Percentiles rank a stretch among this genome's conserved stretches.
phyloP scores from a whole-genome alignment of 2,329 filamentous ascomycete species.

The Fonsecaea erecta region DNA sequence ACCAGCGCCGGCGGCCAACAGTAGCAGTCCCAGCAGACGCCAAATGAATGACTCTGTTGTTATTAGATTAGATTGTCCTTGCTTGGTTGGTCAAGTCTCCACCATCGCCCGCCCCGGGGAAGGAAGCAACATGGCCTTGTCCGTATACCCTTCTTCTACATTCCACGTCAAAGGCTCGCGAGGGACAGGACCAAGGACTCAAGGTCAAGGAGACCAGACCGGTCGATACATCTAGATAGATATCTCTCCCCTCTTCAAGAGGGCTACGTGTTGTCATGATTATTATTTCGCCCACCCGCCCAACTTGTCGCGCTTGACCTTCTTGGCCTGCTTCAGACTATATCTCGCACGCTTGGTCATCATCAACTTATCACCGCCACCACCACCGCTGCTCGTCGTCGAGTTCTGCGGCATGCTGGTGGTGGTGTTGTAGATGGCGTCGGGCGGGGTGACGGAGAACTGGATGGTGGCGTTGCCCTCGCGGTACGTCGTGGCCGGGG shows the following conservation, averaged over 20 bases:
- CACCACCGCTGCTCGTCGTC: not conserved
- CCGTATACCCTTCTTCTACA: no score
- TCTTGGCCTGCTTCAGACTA: conserved; percentile 16
- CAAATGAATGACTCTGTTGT: no score
- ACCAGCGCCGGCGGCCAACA: no score
- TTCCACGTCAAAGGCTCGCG: no score
- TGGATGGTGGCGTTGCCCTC: conserved; percentile 38
- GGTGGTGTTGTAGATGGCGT: conserved; percentile 32
- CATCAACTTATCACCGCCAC: not conserved
- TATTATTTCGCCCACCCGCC: not conserved
- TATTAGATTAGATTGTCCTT: no score
- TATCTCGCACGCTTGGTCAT: conserved; percentile 11
- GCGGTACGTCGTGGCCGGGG: conserved; percentile 54
- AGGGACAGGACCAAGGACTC: no score
- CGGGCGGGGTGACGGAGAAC: conserved; percentile 28
- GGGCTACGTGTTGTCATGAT: not conserved
- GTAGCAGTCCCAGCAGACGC: no score
- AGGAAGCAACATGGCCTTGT: no score
- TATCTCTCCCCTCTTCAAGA: not conserved
- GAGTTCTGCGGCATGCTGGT: conserved; percentile 32
- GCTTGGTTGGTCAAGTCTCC: no score
- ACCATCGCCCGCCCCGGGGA: no score
- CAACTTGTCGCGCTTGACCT: conserved; percentile 8
- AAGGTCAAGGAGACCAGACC: not conserved
- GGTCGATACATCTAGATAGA: no score